Base-by-base conservation (phyloP, 306 rosid genomes). In the Leucaena leucocephala region DNA sequence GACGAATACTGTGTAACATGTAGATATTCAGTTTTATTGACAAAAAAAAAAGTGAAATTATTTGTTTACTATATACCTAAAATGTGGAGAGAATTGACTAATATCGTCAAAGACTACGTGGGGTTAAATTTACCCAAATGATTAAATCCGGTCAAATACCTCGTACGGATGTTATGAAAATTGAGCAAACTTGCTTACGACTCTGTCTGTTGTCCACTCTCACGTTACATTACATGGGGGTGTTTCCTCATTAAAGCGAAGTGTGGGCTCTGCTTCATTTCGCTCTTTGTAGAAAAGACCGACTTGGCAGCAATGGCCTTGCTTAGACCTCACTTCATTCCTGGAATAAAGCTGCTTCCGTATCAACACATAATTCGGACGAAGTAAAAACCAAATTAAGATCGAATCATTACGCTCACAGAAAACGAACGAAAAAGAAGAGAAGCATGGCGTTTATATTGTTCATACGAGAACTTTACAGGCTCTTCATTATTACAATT, bases 401-500 rank as follows among this genome's bases (percentile, higher is more conserved):
- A n/a, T 33, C 16, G 35, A 67, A 22, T 27, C 17, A 15, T 49
- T 49, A 14, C 6, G 0, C 17, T 14, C 16, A 14, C 55, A 14
- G 16, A 16, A 4, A 43, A 8, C 46, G 15, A 40, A 74, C 21
- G 27, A 46, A 1, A 54, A 44, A 71, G 14, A 68, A 58, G 45
- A 67, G 9, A 13, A 74, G 62, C 68, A 8, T 19, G 8, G 46
- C 5, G 0, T 40, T 43, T 11, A 35, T 45, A 44, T n/a, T 65
- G 40, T 55, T 39, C 57, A 5, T 72, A 21, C 72, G 54, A 43
- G 16, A 62, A 17, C 50, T 15, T 40, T 5, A 72, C 21, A 57
- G 2, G 15, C 17, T 49, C 38, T 19, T 43, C 43, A 6, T 84
- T 46, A 76, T 57, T 74, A 68, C 21, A 42, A 84, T 72, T 57